A percentile compares a stretch with the other conserved stretches of the same genome.
Conservation (phyloP, 2,329 filamentous ascomycete genomes). For the Aspergillus viridinutans region DNA sequence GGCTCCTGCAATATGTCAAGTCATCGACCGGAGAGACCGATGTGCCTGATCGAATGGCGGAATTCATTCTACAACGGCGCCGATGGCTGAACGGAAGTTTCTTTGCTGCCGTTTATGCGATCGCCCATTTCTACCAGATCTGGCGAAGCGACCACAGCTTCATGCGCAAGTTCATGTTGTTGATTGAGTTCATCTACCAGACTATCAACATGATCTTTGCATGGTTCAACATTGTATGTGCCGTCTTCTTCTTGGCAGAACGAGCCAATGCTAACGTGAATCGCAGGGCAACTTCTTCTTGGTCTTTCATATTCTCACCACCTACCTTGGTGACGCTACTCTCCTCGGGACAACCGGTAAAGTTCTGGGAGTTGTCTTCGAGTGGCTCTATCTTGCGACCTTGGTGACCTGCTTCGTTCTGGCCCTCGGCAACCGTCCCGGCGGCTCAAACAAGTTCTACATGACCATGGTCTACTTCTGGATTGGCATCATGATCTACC, state of each 20-base stretch:
- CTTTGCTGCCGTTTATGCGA: conserved; percentile 93
- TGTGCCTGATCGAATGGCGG: conserved; percentile 88
- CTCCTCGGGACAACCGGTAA: conserved; percentile 74
- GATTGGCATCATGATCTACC: conserved; percentile 90
- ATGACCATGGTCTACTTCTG: conserved; percentile 98
- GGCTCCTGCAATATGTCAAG: conserved; percentile 98
- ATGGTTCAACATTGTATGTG: conserved; percentile 82
- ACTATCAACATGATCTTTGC: conserved; percentile 95
- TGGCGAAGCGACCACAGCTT: conserved; percentile 89
- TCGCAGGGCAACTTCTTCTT: conserved; percentile 86
- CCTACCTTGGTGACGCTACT: conserved; percentile 65
- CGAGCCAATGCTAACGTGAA: conserved; percentile 8
- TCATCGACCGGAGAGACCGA: conserved; percentile 95
- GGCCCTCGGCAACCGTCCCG: conserved; percentile 87
- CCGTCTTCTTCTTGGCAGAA: not conserved
- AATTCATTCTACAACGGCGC: conserved; percentile 91
- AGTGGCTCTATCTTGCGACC: conserved; percentile 91
- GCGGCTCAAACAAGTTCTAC: conserved; percentile 90
- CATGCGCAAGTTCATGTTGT: conserved; percentile 80
- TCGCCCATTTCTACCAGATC: conserved; percentile 93
- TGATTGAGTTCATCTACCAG: conserved; percentile 91
- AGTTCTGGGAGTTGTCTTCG: conserved; percentile 83
- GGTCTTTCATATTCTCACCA: conserved; percentile 94
- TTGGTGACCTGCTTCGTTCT: conserved; percentile 93
- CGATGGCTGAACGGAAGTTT: conserved; percentile 98